phyloP scores from a whole-genome alignment of 257 asterid genomes.

The Fraxinus pennsylvanica region DNA sequence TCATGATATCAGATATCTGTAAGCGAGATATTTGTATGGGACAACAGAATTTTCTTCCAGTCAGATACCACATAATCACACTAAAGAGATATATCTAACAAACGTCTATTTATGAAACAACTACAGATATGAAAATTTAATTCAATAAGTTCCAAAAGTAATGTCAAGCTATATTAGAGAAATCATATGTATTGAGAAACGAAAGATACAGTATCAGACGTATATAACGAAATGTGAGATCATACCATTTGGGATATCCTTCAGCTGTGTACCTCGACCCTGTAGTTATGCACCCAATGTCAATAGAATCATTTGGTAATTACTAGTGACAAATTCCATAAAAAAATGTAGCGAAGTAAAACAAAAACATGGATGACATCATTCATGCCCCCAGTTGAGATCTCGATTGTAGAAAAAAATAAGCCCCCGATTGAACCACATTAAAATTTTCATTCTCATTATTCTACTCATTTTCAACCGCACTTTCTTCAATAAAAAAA shows the following conservation, averaged over 20 bases:
- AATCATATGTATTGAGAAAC: background rate
- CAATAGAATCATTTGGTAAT: slow-evolving; percentile 14
- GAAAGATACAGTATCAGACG: slow-evolving; percentile 11
- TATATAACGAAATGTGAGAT: slow-evolving; percentile 8
- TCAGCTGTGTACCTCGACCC: slow-evolving; percentile 84
- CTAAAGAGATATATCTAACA: background rate
- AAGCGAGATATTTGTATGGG: background rate
- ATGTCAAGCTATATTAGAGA: background rate
- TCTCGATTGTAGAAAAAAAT: background rate
- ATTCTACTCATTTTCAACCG: too few relatives aligned
- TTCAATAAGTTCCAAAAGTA: background rate
- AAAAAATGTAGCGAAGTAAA: background rate
- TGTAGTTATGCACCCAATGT: slow-evolving; percentile 31
- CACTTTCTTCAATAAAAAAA: too few relatives aligned
- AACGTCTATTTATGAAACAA: slow-evolving; percentile 6
- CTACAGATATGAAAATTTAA: background rate
- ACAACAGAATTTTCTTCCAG: background rate
- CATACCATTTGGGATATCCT: slow-evolving; percentile 88
- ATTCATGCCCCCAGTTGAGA: background rate
- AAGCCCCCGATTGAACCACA: too few relatives aligned
- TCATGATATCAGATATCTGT: background rate
- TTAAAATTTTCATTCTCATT: too few relatives aligned
- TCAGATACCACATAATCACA: slow-evolving; percentile 3
- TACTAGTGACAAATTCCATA: slow-evolving; percentile 15
- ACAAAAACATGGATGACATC: background rate